Evolutionary conservation across 2,329 filamentous ascomycete species (phyloP), one percentile per base, ranked within the genome.

Genomic region (Xylaria sp.): DNA sequence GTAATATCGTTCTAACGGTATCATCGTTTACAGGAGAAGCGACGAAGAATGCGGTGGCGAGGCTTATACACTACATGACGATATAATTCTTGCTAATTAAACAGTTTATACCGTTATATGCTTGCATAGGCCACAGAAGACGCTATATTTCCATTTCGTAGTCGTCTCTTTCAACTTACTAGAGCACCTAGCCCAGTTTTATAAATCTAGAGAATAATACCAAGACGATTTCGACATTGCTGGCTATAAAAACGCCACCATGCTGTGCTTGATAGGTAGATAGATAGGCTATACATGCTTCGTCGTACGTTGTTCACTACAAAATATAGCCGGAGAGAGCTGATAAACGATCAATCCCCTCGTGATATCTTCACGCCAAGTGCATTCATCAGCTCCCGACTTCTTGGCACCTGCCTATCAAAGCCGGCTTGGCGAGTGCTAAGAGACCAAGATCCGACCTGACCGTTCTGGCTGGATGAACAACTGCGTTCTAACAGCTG

Each of bases 331-430:
- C 50, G 25, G 23, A 47, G 21, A 55, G 50, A 8, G 5, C 13
- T 21, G 13, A 35, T 12, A 2, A 59, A 60, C 63, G 5, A 40
- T 54, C 37, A 50, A 64, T 53, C 27, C 40, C 50, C 61, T 67
- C 47, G 51, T 21, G 44, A 60, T 64, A 64, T 63, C 62, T 40
- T 12, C 37, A 42, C 23, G 66, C 66, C 62, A 65, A 68, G 66
- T 61, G 32, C 42, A 35, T 57, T 58, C 57, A 35, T 58, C 32
- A 60, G 50, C 66, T 61, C 42, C 57, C 61, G 8, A 48, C 66
- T 62, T 27, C 66, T 69, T 69, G 66, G 66, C 66, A 69, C 66
- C 66, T 69, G 66, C 66, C 66, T 66, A 69, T 65, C 58, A 37
- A 62, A 69, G 66, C 44, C 29, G 51, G 25, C 66, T 66, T 66